Evolutionary conservation across 805 yeast species (phyloP).

Genomic region (Candida chauliodis): DNA sequence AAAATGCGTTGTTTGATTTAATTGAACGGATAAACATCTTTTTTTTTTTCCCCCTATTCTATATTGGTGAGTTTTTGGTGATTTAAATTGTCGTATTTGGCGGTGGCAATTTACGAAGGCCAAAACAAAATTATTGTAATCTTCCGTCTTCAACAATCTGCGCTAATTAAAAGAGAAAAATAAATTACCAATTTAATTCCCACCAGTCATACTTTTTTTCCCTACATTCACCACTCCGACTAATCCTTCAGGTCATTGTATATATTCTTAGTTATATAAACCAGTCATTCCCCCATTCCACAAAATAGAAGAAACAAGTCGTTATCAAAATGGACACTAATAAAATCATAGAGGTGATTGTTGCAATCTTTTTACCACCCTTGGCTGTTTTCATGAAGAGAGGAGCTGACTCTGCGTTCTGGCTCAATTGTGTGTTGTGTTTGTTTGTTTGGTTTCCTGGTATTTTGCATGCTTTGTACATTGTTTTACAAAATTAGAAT

Average conservation of each 20-base stretch:
- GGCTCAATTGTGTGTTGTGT: conserved; percentile 63
- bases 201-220: background rate
- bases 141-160: too few species aligned
- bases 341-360: conserved; percentile 37
- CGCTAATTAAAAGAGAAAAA: too few species aligned
- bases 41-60: too few species aligned
- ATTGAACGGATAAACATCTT: too few species aligned
- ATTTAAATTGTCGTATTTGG: too few species aligned
- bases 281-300: background rate
- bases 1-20: too few species aligned
- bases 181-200: background rate
- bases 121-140: too few species aligned
- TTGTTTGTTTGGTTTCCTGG: conserved; percentile 73
- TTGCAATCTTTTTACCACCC: conserved; percentile 68
- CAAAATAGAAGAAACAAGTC: too few species aligned
- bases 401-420: conserved; percentile 62
- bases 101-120: too few species aligned
- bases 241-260: background rate
- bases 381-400: conserved; percentile 69
- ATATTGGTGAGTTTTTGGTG: too few species aligned
- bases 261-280: background rate
- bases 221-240: background rate
- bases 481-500: conserved; percentile 42
- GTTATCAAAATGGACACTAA: conserved; percentile 38
- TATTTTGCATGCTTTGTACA: conserved; percentile 70